Base-by-base conservation (phyloP, 768 basidiomycete genomes). In the Thelephora ganbajun region DNA sequence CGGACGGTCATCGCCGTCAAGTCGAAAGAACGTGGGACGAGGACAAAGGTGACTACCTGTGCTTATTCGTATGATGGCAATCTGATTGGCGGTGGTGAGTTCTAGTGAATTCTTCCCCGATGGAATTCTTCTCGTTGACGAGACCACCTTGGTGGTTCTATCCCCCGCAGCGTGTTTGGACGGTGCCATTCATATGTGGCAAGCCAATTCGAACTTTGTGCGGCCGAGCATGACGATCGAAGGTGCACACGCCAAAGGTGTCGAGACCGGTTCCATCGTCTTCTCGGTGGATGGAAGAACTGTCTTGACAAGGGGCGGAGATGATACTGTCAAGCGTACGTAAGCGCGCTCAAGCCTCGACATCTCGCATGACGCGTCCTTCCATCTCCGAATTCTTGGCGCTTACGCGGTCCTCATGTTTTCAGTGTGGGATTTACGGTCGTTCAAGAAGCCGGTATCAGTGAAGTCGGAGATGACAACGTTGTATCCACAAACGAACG, bases 1-100 rank as follows among this genome's bases (percentile, higher is more conserved):
- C 97, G 92, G 67, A 75, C 80, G 0, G 91, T 96, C 37, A 94
- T 99, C 56, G 92, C 97, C 13, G 90, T 94, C 57, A 94, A 93
- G 66, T 91, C 87, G 7, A 97, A 93, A 60, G 92, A 97, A 54
- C 72, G 93, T 49, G 96, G 96, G 30, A 83, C 89, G 13, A 76
- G 93, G 53, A 97, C 96, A 5, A 92, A 91, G 62, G 82, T 99
- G 5, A 85, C 83, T 2, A 61, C 81, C 9, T 94, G 91, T 59
- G 76, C 76, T 13, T 99, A 91, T 68, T 91, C 89, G 39, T 74
- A 72, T 19, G 93, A 99, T 64, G 94, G 87, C n/a, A 80, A 73
- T 51, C 65, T 83, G 55, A 91, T 99, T 54, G 84, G 83, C 45
- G 94, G 85, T 60, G 85, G 93, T 93, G 57, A 44, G 76, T 59